Evolutionary conservation across 2,329 filamentous ascomycete species (phyloP), one percentile per base, ranked within the genome.

Genomic region (Ophiocordyceps robertsii): DNA sequence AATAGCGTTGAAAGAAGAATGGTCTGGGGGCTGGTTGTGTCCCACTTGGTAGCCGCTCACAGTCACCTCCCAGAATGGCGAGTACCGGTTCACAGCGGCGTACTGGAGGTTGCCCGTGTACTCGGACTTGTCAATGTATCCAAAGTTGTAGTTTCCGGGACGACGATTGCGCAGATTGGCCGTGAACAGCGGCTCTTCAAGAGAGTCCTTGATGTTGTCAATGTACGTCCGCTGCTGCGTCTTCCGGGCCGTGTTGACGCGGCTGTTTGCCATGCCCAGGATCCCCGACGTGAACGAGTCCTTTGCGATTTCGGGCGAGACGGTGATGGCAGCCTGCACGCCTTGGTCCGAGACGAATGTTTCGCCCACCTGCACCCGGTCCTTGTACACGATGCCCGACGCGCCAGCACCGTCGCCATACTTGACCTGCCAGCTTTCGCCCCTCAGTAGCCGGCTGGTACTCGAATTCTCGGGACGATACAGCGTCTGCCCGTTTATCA

Each of bases 371-470:
- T 64, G 63, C 36, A 84, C 80, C 39, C 66, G 73, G 57, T 85
- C 82, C 29, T 66, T 69, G 59, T 80, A 83, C 43, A 85, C 80
- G 39, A 71, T 69, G 36, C 82, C 82, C 38, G 60, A 66, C 16
- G 81, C 81, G 33, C 67, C 68, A 37, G 74, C 76, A 13, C 76
- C 75, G 49, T 85, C 82, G 21, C 77, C 80, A 51, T 85, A 85
- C 14, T 55, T 61, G 52, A 84, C 79, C 7, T 59, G 57, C 78
- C 79, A 84, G 21, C 59, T 67, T 47, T 56, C 39, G 1, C 56
- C 58, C 0, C 21, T 38, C 40, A 76, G 50, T 37, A 65, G 56
- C 47, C 66, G 68, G 38, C 62, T 62, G 2, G 65, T 68, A 7
- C 44, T 56, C 24, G 69, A 67, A 3, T 60, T 44, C 32, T 57